Conservation (phyloP, 176 grass and related monocot genomes). For the Dendrocalamus sinicus region DNA sequence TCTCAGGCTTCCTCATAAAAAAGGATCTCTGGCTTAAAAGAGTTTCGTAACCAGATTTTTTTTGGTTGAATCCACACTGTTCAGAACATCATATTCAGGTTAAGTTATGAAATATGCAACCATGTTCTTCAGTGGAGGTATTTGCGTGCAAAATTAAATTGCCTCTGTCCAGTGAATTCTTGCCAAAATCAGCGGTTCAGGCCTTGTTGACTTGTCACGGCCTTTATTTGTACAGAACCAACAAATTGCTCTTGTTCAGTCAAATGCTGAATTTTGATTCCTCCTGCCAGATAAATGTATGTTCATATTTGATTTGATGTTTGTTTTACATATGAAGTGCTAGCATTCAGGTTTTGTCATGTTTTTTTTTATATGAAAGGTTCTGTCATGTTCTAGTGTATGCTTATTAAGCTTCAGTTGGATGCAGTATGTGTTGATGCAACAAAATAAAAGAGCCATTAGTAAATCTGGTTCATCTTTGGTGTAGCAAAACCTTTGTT, state of each 20-base stretch:
- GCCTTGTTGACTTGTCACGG: background rate
- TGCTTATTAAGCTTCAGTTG: too few relatives aligned
- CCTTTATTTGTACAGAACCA: background rate
- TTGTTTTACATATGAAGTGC: background rate
- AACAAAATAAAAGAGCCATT: background rate
- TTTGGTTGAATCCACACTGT: background rate
- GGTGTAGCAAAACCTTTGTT: background rate
- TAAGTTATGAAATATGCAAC: background rate
- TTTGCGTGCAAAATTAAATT: background rate
- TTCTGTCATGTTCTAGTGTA: too few relatives aligned
- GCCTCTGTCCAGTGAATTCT: background rate
- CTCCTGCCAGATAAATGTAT: background rate
- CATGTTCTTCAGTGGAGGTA: background rate
- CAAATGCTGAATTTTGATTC: conserved; percentile 3
- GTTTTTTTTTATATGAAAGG: too few relatives aligned
- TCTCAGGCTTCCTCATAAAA: background rate
- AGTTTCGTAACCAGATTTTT: background rate
- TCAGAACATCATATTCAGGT: background rate
- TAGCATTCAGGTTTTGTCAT: background rate
- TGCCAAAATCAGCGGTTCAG: background rate
- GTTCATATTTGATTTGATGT: background rate
- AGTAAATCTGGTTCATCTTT: conserved; percentile 16
- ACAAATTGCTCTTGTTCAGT: background rate
- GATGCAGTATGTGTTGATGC: background rate
- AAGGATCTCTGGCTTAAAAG: background rate